Percentiles rank a stretch among this genome's conserved stretches.
Conservation (phyloP, 345 rosid genomes). For the Kernera saxatilis region DNA sequence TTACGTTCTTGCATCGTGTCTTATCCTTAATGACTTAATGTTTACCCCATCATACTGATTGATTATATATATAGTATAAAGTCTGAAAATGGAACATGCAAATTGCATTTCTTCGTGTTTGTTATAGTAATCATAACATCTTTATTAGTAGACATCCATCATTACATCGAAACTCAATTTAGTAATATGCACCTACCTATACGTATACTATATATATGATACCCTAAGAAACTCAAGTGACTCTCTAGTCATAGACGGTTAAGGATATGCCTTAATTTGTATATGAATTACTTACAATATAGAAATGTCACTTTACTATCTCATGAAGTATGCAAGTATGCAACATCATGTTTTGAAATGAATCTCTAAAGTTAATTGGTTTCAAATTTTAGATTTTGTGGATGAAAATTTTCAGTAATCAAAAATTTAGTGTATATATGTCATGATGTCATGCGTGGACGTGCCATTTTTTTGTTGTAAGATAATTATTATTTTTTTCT, state of each 20-base stretch:
- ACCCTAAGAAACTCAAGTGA: background rate
- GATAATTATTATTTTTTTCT: too few species aligned
- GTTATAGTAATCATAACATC: background rate
- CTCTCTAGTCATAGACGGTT: conserved; percentile 1
- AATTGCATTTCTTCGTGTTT: background rate
- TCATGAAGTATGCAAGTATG: background rate
- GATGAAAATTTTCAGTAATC: background rate
- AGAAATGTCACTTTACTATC: background rate
- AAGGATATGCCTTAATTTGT: background rate
- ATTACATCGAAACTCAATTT: background rate
- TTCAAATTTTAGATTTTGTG: background rate
- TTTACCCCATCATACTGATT: background rate
- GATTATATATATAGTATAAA: background rate
- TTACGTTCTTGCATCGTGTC: background rate
- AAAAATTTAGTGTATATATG: background rate
- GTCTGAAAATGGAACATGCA: background rate
- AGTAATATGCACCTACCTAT: background rate
- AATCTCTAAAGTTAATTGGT: background rate
- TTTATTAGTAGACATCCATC: background rate
- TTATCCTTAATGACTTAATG: background rate
- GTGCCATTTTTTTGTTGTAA: background rate
- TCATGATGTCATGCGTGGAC: background rate
- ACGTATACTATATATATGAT: background rate
- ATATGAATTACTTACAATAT: background rate
- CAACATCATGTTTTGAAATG: background rate